Base-by-base conservation (phyloP, 148 eudicot genomes). In the Bassia scoparia region DNA sequence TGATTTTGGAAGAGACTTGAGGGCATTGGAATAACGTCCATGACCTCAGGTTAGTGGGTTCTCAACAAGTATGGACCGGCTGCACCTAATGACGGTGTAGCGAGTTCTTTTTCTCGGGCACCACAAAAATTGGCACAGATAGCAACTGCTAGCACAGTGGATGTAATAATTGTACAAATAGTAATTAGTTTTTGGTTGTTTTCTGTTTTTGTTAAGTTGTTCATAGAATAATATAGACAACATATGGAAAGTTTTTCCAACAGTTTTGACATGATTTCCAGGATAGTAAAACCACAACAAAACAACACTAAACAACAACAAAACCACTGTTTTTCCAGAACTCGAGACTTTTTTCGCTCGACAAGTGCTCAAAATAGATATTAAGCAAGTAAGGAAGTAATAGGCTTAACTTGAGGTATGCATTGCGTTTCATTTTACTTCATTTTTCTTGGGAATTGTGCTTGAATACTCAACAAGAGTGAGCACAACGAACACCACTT, bases 231-330 rank as follows among this genome's bases (percentile, higher is more conserved):
- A 58, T 74, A 20, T 20, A 79, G 26, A 11, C 82, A 79, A 30
- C 56, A 79, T 2, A 79, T 59, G 3, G 69, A 60, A 23, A 79
- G 62, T 2, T 38, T 63, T 9, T 71, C 82, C 27, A 74, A 79
- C 3, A 44, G 10, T n/a, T n/a, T 44, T 17, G 35, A 2, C 74
- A 0, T 73, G 24, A 34, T 52, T 72, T 0, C 76, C 72, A 14
- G 76, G 72, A 34, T 78, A 44, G 46, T 46, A 72, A 46, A 72
- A 73, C 69, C 73, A 17, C 71, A 73, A 68, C 74, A 78, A 55
- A 41, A 21, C 67, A 44, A n/a, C n/a, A n/a, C n/a, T n/a, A n/a
- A n/a, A n/a, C n/a, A n/a, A n/a, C n/a, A n/a, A n/a, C n/a, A n/a
- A n/a, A n/a, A n/a, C n/a, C n/a, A n/a, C 62, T 74, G 48, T 64